A percentile compares a stretch with the other conserved stretches of the same genome.
phyloP scores from a whole-genome alignment of 176 grass and related monocot genomes.

The Coix lacrymajobi region DNA sequence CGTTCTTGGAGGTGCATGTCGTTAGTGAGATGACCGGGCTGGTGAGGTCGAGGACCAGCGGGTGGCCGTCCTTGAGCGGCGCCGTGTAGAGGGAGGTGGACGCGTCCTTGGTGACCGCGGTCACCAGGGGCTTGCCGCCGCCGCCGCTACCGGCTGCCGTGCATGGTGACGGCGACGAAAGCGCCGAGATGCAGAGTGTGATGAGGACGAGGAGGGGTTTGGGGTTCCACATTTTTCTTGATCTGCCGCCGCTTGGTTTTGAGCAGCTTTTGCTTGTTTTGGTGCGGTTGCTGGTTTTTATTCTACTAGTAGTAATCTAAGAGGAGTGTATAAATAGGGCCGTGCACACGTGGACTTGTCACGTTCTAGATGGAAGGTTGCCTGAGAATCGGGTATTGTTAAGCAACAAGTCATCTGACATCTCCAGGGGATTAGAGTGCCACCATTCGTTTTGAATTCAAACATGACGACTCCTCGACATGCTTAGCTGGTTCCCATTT shows the following conservation, averaged over 20 bases:
- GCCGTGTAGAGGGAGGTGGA: constrained; percentile 30
- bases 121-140: constrained; percentile 7
- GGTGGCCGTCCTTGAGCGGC: neutral
- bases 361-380: no score
- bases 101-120: constrained; percentile 39
- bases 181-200: neutral
- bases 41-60: constrained; percentile 54
- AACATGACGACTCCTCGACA: no score
- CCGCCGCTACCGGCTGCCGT: neutral
- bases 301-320: no score
- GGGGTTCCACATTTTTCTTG: no score
- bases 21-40: constrained; percentile 49
- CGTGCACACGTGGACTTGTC: no score
- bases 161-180: neutral
- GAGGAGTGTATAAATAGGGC: no score
- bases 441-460: no score
- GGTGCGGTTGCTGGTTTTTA: neutral
- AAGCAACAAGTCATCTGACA: no score
- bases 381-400: no score
- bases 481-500: no score
- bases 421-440: no score
- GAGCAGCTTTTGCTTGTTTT: neutral
- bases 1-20: constrained; percentile 29
- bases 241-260: no score
- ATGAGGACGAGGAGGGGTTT: neutral